A percentile compares a stretch with the other conserved stretches of the same genome.
Evolutionary conservation across 768 basidiomycete genomes (phyloP).

Genomic region (Lactarius indigo): DNA sequence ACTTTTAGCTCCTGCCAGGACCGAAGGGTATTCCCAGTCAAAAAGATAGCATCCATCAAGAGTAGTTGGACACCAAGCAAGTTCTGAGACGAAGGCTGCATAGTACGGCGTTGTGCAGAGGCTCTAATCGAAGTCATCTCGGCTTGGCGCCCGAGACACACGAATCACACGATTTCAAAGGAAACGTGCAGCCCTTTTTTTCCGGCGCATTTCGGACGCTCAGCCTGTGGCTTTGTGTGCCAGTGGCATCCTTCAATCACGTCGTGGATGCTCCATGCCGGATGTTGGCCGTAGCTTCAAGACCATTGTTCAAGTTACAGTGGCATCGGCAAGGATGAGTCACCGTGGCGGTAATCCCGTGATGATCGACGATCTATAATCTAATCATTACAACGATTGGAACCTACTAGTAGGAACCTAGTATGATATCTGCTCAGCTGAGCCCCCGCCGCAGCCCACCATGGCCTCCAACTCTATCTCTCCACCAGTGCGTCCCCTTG

Average conservation of each 20-base stretch:
- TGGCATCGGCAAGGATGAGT: neutral
- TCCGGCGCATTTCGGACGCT: neutral
- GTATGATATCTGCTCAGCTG: too few species aligned
- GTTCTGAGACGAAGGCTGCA: neutral
- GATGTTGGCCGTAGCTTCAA: neutral
- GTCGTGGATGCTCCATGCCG: neutral
- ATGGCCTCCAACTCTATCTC: neutral
- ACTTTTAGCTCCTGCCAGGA: too few species aligned
- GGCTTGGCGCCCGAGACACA: neutral
- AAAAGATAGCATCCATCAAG: neutral
- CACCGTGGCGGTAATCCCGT: neutral
- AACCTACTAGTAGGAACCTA: too few species aligned
- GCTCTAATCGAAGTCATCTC: neutral
- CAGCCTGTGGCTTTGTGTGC: neutral
- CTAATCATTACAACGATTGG: neutral
- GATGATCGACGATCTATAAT: neutral
- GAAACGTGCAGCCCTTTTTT: neutral
- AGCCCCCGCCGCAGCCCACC: neutral
- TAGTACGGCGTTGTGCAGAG: neutral
- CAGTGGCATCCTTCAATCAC: neutral
- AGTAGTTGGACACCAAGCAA: neutral
- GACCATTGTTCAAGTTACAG: neutral
- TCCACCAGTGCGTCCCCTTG: neutral
- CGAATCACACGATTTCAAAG: neutral
- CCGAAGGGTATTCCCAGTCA: neutral